These are phyloP conservation scores for Pichia norvegensis DNA, from an alignment of 1,139 yeast genomes.

Conservation along the genomic window DNA sequence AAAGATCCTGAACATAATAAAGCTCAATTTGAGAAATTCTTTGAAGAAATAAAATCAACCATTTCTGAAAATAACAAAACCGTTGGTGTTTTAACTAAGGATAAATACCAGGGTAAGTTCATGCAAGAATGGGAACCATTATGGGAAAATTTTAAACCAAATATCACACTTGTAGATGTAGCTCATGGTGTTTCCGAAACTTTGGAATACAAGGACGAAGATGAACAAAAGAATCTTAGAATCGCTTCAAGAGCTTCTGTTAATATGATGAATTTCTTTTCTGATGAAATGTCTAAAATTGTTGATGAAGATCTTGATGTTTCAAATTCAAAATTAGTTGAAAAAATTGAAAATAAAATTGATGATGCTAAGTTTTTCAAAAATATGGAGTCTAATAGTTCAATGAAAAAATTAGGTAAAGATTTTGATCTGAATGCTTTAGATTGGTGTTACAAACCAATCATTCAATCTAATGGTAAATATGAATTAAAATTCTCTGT, in stretches of 20 bases:
- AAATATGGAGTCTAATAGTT: slow-evolving; percentile 40
- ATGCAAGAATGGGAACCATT: slow-evolving; percentile 69
- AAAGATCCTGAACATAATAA: slow-evolving; percentile 76
- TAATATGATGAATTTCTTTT: slow-evolving; percentile 74
- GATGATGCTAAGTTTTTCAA: slow-evolving; percentile 67
- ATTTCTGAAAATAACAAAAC: slow-evolving; percentile 38
- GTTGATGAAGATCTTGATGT: slow-evolving; percentile 82
- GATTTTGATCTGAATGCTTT: slow-evolving; percentile 69
- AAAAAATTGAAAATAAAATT: slow-evolving; percentile 70
- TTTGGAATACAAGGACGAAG: slow-evolving; percentile 73
- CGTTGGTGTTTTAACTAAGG: slow-evolving; percentile 60
- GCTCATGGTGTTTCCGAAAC: slow-evolving; percentile 46
- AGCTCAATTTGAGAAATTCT: slow-evolving; percentile 53
- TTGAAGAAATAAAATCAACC: slow-evolving; percentile 34
- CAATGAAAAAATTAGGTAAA: slow-evolving; percentile 48
- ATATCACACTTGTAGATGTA: slow-evolving; percentile 42
- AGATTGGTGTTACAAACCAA: slow-evolving; percentile 95
- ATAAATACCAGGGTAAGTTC: slow-evolving; percentile 73
- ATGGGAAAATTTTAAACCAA: slow-evolving; percentile 36
- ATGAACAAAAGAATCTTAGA: slow-evolving; percentile 58
- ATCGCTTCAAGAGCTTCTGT: slow-evolving; percentile 74
- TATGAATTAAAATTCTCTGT: slow-evolving; percentile 86
- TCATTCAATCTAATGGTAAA: slow-evolving; percentile 80
- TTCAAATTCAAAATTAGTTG: slow-evolving; percentile 66
- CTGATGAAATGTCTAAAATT: slow-evolving; percentile 80